Evolutionary conservation across 2,329 filamentous ascomycete species (phyloP), one percentile per base, ranked within the genome.

Genomic region (Hymenoscyphus albidus): DNA sequence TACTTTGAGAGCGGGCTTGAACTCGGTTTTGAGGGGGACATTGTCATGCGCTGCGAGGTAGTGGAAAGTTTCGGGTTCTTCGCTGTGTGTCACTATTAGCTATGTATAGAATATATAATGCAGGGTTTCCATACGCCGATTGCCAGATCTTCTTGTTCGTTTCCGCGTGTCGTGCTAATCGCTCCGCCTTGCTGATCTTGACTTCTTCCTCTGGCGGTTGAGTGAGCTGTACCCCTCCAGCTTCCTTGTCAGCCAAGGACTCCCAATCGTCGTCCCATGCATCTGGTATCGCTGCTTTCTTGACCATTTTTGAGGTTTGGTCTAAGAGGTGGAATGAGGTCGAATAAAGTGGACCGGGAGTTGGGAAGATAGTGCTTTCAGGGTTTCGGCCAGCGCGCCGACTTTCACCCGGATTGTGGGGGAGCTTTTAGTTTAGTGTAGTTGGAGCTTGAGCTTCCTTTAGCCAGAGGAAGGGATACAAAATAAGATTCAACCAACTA

Each of bases 211-310:
- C 66, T 39, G 22, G 32, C 9, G 61, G 62, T 44, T 65, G 70
- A 56, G 63, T 32, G 31, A 62, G 48, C 42, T 68, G 68, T 51
- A 70, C 62, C 32, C 61, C 62, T 51, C 61, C 64, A 27, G 79
- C 75, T 54, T 77, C 75, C 64, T 75, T 82, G 76, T 96, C 92
- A 64, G 90, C 92, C 74, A 90, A 84, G 5, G 81, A 79, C 76
- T 94, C 91, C 93, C 93, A 98, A 74, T 97, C 91, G 72, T 96
- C 88, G 69, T 80, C 92, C 94, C 94, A 97, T 22, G 92, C 93
- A 76, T 93, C 86, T 44, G 90, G 88, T 65, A 89, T 77, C 27
- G 77, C 77, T 58, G 70, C 69, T 71, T 81, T 79, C 80, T 73
- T 75, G 65, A 64, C 69, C 74, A 76, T 75, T 44, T 64, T 70